A percentile compares a stretch with the other conserved stretches of the same genome.
Conservation (phyloP, 306 rosid species). For the Boehmeria nivea region DNA sequence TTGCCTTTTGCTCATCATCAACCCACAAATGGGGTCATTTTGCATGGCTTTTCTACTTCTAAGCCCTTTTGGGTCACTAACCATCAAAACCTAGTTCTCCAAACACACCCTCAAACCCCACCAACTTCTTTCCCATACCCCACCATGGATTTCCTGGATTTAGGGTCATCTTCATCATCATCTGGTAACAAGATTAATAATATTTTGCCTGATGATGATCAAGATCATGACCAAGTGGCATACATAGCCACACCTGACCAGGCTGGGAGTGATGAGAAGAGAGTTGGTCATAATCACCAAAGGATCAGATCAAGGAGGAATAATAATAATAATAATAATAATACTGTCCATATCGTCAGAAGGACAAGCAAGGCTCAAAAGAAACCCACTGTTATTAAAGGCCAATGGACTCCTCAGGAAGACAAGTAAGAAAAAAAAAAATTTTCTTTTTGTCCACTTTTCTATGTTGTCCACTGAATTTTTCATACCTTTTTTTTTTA, state of each 20-base stretch:
- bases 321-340: background rate
- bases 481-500: background rate
- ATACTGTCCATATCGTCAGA: background rate
- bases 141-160: conserved; percentile 2
- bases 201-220: background rate
- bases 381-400: conserved; percentile 33
- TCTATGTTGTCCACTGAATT: too few species aligned
- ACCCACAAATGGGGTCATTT: conserved; percentile 13
- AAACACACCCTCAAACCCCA: background rate
- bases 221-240: background rate
- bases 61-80: background rate
- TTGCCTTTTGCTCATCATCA: conserved; percentile 9
- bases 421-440: conserved; percentile 37
- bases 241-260: background rate
- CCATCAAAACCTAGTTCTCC: conserved; percentile 2
- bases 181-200: background rate
- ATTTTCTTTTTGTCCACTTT: too few species aligned
- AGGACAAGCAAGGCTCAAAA: conserved; percentile 12
- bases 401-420: conserved; percentile 63
- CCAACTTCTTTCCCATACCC: background rate
- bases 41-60: conserved; percentile 22
- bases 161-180: conserved; percentile 10
- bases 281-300: background rate
- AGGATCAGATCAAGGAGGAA: background rate
- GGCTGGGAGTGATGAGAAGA: background rate